Evolutionary conservation across 768 basidiomycete genomes (phyloP).

Genomic region (Multifurca ochricompacta): DNA sequence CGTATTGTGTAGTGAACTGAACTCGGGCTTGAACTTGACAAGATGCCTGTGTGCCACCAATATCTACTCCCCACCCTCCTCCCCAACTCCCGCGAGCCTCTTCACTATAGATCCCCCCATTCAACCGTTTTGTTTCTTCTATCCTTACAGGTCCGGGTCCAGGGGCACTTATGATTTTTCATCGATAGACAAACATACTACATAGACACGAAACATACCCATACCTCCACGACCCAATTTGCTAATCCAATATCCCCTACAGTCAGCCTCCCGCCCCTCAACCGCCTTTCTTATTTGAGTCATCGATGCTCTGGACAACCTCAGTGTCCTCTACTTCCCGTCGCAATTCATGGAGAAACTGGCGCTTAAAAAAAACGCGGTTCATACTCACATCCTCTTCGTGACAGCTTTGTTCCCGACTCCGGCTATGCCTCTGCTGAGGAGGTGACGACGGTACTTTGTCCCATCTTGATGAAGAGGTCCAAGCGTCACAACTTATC

Average conservation of each 20-base stretch:
- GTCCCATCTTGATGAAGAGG: constrained; percentile 16
- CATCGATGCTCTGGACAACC: constrained; percentile 33
- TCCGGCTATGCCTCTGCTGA: constrained; percentile 70
- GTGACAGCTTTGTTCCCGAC: constrained; percentile 47
- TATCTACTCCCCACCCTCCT: background rate
- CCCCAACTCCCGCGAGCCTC: background rate
- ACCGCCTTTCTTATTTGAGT: constrained; percentile 35
- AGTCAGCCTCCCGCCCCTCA: constrained; percentile 50
- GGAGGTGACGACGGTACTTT: constrained; percentile 24
- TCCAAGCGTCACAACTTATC: constrained; percentile 37
- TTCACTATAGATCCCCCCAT: background rate
- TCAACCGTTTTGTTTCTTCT: background rate
- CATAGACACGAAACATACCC: constrained; percentile 9
- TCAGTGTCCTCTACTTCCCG: constrained; percentile 49
- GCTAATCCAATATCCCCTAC: constrained; percentile 35
- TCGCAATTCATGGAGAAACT: constrained; percentile 25
- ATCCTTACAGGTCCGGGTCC: background rate
- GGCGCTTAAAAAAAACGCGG: constrained; percentile 4
- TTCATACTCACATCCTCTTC: constrained; percentile 24
- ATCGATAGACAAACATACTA: constrained; percentile 7
- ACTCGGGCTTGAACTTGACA: too few species aligned
- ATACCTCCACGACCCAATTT: constrained; percentile 3
- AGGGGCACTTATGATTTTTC: background rate
- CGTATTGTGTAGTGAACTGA: too few species aligned
- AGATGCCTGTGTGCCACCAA: constrained; percentile 11